A percentile compares a stretch with the other conserved stretches of the same genome.
phyloP scores from a whole-genome alignment of 179 eudicot genomes.

The Beta lomatogona region DNA sequence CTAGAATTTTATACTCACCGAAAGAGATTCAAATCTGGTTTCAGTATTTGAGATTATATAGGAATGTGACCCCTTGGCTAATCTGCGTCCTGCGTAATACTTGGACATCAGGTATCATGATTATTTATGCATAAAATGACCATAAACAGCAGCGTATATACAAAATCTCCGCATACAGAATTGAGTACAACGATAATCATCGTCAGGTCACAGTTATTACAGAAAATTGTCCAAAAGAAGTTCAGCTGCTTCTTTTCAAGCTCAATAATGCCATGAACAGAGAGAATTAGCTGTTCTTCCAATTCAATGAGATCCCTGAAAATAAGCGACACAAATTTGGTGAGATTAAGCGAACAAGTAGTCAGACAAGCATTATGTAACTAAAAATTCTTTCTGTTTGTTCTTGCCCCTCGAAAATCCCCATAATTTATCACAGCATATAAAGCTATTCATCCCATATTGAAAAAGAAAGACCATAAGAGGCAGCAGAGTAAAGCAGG shows the following conservation, averaged over 20 bases:
- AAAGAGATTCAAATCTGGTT: too few species aligned
- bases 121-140: conserved; percentile 1
- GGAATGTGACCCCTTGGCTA: too few species aligned
- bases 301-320: background rate
- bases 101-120: too few species aligned
- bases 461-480: too few species aligned
- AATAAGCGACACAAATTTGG: background rate
- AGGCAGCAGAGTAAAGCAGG: background rate
- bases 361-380: background rate
- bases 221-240: conserved; percentile 15
- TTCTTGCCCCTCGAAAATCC: background rate
- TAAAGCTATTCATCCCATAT: background rate
- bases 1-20: too few species aligned
- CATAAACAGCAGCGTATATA: background rate
- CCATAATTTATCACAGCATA: background rate
- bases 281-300: background rate
- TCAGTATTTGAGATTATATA: too few species aligned
- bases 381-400: background rate
- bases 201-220: conserved; percentile 6
- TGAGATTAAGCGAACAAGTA: background rate
- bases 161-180: conserved; percentile 4
- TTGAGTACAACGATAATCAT: conserved; percentile 2
- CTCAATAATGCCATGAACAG: conserved; percentile 6
- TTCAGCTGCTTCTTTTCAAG: conserved; percentile 16
- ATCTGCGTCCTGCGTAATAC: too few species aligned